A percentile compares a stretch with the other conserved stretches of the same genome.
Evolutionary conservation across 2,329 filamentous ascomycete genomes (phyloP).

Genomic region (Dactylella cylindrospora): DNA sequence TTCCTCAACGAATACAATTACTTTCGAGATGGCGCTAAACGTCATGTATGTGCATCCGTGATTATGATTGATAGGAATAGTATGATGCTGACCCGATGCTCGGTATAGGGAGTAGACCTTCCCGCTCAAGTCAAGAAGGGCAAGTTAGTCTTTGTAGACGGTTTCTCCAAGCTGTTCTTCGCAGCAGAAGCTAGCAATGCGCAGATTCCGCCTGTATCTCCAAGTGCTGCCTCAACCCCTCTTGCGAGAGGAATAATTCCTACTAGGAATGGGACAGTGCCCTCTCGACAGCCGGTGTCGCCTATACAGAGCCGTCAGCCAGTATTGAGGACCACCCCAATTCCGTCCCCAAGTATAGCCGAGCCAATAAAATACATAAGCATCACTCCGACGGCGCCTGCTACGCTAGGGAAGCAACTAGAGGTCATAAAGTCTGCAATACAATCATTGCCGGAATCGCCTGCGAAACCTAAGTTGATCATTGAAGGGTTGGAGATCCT

Average conservation of each 20-base stretch:
- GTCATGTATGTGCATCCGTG: slow-evolving; percentile 63
- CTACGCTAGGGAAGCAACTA: slow-evolving; percentile 4
- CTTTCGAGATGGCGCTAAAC: slow-evolving; percentile 71
- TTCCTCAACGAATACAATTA: slow-evolving; percentile 77
- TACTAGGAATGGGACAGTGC: slow-evolving; percentile 12
- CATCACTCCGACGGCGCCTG: neutral
- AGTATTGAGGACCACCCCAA: neutral
- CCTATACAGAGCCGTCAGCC: slow-evolving; percentile 10
- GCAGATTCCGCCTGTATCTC: neutral
- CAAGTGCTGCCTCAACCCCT: neutral
- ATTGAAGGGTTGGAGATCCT: slow-evolving; percentile 68
- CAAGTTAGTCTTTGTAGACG: slow-evolving; percentile 74
- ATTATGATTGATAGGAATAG: too few relatives aligned
- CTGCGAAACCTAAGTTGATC: slow-evolving; percentile 60
- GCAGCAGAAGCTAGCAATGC: neutral
- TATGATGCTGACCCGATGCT: too few relatives aligned
- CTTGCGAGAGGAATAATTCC: slow-evolving; percentile 34
- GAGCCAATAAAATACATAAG: slow-evolving; percentile 35
- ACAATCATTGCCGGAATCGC: neutral
- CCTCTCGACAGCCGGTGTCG: neutral
- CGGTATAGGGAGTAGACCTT: slow-evolving; percentile 69
- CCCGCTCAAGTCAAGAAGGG: slow-evolving; percentile 61
- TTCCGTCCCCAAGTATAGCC: neutral
- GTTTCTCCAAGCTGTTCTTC: slow-evolving; percentile 62
- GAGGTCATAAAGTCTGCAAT: slow-evolving; percentile 23